phyloP scores from a whole-genome alignment of 1,284 basidiomycete species.

The Austroboletus novae-zelandiae region DNA sequence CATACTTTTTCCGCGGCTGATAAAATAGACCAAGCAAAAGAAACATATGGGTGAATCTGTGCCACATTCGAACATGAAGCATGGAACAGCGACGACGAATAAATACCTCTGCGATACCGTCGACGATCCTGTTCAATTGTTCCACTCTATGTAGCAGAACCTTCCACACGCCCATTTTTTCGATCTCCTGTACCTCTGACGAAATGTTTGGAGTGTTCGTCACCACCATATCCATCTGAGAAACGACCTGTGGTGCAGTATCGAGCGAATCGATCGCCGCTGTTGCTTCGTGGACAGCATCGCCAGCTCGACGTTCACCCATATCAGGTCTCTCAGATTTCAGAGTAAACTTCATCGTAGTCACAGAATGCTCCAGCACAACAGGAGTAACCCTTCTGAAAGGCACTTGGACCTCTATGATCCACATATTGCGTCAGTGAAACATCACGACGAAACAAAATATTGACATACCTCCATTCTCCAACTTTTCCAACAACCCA shows the following conservation, averaged over 20 bases:
- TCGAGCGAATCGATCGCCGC: too few relatives aligned
- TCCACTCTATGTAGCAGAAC: too few relatives aligned
- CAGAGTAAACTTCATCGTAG: background rate
- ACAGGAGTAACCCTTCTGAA: background rate
- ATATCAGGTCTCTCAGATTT: background rate
- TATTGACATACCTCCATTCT: background rate
- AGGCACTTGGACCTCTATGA: background rate
- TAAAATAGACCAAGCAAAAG: background rate
- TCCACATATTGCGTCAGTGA: background rate
- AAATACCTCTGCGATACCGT: background rate
- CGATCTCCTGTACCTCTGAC: background rate
- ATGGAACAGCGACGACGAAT: background rate
- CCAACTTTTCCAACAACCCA: background rate
- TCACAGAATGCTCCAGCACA: background rate
- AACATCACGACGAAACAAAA: background rate
- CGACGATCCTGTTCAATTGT: too few relatives aligned
- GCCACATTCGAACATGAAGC: background rate
- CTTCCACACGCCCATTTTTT: background rate
- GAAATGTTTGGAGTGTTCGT: background rate
- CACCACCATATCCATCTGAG: background rate
- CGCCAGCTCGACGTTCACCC: background rate
- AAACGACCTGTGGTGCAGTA: background rate
- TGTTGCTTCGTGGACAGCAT: background rate
- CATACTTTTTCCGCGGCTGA: background rate
- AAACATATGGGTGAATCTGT: background rate